A percentile compares a stretch with the other conserved stretches of the same genome.
These are phyloP conservation scores for Salvia rosmarinus DNA, from an alignment of 257 asterid species.

Conservation along the genomic window DNA sequence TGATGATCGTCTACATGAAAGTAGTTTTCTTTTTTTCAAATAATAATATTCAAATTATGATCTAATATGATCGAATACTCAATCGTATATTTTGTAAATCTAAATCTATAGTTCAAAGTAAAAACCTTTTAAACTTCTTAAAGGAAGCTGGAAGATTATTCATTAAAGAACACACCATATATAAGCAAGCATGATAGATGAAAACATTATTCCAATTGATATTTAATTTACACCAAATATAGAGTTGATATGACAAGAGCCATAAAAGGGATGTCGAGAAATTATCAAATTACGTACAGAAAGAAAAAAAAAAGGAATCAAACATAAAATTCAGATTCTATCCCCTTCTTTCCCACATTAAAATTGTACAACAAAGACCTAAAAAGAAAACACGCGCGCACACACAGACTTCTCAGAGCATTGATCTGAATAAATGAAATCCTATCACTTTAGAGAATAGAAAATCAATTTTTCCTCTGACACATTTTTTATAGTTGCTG, in stretches of 20 bases:
- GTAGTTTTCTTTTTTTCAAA: too few relatives aligned
- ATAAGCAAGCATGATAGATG: neutral
- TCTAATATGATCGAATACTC: too few relatives aligned
- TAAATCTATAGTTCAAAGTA: too few relatives aligned
- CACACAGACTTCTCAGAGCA: neutral
- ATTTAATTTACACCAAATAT: neutral
- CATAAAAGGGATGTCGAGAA: neutral
- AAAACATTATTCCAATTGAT: too few relatives aligned
- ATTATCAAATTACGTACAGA: neutral
- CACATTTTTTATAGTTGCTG: neutral
- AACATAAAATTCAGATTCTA: neutral
- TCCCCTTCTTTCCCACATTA: neutral
- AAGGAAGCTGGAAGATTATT: neutral
- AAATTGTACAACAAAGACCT: neutral
- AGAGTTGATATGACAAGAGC: neutral
- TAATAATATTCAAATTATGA: neutral
- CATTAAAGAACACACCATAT: neutral
- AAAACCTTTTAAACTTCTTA: too few relatives aligned
- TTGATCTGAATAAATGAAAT: neutral
- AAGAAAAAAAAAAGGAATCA: neutral
- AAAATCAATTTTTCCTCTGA: neutral
- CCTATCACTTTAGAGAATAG: neutral
- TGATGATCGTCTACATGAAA: too few relatives aligned
- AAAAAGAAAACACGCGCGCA: neutral
- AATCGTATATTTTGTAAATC: too few relatives aligned